A percentile compares a stretch with the other conserved stretches of the same genome.
phyloP scores from a whole-genome alignment of 306 rosid species.

The Echinosophora koreensis region DNA sequence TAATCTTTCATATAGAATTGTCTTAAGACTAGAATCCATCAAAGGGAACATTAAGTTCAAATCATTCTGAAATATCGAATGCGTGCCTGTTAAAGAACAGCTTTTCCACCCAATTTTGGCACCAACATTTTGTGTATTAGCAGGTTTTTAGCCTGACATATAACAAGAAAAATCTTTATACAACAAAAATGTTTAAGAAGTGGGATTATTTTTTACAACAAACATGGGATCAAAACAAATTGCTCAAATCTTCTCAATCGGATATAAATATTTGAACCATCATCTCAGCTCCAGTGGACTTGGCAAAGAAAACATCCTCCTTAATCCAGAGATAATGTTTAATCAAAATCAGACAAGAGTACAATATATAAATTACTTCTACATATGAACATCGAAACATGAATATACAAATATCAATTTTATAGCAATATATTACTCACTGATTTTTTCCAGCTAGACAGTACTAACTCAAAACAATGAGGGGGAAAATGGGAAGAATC shows the following conservation, averaged over 20 bases:
- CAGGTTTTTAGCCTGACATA: neutral
- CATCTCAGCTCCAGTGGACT: neutral
- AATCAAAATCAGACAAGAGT: neutral
- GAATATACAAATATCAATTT: constrained; percentile 53
- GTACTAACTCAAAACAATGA: constrained; percentile 37
- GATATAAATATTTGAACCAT: constrained; percentile 26
- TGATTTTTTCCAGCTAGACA: constrained; percentile 37
- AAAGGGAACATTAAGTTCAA: neutral
- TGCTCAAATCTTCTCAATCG: constrained; percentile 3
- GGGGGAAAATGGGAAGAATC: constrained; percentile 12
- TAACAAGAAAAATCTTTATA: neutral
- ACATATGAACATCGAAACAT: constrained; percentile 48
- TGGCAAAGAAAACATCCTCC: constrained; percentile 20
- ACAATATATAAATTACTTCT: constrained; percentile 33
- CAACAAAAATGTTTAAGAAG: neutral
- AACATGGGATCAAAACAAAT: constrained; percentile 4
- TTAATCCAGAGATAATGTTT: constrained; percentile 36
- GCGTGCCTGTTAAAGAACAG: neutral
- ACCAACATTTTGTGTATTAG: neutral
- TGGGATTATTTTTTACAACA: neutral
- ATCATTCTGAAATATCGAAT: neutral
- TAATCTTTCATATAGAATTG: too few species aligned
- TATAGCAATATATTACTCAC: constrained; percentile 23
- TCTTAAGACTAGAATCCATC: neutral
- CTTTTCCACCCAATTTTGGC: neutral